Percentiles rank a stretch among this genome's conserved stretches.
These are phyloP conservation scores for Calonectria pteridis DNA, from an alignment of 2,329 filamentous ascomycete species.

Conservation along the genomic window DNA sequence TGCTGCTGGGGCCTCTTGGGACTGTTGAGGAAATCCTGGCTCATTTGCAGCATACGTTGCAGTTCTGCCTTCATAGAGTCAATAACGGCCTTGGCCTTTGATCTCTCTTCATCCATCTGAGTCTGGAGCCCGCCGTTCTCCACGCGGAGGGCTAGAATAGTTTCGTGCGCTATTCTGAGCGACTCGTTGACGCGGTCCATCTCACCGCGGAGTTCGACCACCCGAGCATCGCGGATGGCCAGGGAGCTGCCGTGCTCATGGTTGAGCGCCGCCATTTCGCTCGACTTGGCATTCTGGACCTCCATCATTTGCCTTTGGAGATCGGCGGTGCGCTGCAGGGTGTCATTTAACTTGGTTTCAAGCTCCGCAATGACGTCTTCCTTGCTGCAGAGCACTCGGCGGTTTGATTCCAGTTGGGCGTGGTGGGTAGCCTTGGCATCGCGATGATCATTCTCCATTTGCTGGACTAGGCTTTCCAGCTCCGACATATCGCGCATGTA, in stretches of 20 bases:
- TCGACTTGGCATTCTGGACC: slow-evolving; percentile 50
- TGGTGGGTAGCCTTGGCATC: slow-evolving; percentile 47
- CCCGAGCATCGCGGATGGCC: slow-evolving; percentile 63
- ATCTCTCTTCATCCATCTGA: slow-evolving; percentile 53
- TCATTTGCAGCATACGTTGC: slow-evolving; percentile 60
- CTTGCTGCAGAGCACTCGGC: slow-evolving; percentile 52
- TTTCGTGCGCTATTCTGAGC: slow-evolving; percentile 61
- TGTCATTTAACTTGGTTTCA: slow-evolving; percentile 58
- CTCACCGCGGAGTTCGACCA: slow-evolving; percentile 62
- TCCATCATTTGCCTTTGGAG: slow-evolving; percentile 56
- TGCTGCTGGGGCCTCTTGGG: slow-evolving; percentile 38
- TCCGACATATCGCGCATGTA: slow-evolving; percentile 67
- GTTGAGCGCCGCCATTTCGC: slow-evolving; percentile 52
- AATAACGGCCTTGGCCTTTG: slow-evolving; percentile 58
- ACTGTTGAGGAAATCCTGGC: slow-evolving; percentile 57
- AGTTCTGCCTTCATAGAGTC: slow-evolving; percentile 66
- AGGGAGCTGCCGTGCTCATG: slow-evolving; percentile 60
- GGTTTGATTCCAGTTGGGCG: slow-evolving; percentile 51
- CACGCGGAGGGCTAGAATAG: slow-evolving; percentile 58
- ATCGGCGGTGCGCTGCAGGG: slow-evolving; percentile 53
- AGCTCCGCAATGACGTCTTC: slow-evolving; percentile 55
- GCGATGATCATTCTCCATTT: slow-evolving; percentile 57
- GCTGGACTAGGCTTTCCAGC: slow-evolving; percentile 64
- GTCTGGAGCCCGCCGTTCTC: slow-evolving; percentile 58
- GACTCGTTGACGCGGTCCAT: slow-evolving; percentile 60